These are phyloP conservation scores for Aspergillus conjunctus DNA, from an alignment of 495 filamentous ascomycete species.

Conservation along the genomic window DNA sequence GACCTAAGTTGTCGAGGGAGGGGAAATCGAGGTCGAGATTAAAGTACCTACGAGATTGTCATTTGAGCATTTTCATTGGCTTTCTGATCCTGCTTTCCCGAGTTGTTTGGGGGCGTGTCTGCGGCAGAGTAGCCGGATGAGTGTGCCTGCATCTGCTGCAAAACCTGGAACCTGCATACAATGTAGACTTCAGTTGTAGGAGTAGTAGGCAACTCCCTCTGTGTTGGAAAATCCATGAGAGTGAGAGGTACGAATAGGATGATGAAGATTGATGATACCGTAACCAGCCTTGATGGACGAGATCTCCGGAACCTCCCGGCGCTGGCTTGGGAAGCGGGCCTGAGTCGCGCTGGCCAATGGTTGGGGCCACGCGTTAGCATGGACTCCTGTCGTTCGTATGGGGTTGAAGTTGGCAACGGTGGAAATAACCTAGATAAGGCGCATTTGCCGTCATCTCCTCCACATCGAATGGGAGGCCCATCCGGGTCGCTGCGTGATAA, in stretches of 20 bases:
- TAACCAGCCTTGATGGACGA: background rate
- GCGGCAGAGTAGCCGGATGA: background rate
- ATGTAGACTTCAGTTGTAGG: too few species aligned
- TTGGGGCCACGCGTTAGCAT: constrained; percentile 25
- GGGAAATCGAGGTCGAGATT: background rate
- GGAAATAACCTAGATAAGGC: constrained; percentile 1
- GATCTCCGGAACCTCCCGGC: constrained; percentile 32
- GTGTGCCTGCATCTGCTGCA: constrained; percentile 2
- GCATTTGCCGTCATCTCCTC: background rate
- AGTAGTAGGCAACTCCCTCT: too few species aligned
- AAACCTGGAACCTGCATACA: background rate
- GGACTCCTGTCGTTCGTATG: constrained; percentile 18
- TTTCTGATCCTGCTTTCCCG: background rate
- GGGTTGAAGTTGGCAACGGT: constrained; percentile 4
- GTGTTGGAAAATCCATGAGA: background rate
- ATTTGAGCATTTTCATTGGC: background rate
- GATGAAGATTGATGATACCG: constrained; percentile 3
- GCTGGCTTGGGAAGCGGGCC: constrained; percentile 15
- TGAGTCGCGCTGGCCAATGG: constrained; percentile 28
- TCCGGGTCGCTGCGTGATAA: background rate
- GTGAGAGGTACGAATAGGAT: background rate
- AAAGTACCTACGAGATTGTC: background rate
- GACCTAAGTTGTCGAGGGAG: background rate
- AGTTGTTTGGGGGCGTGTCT: background rate
- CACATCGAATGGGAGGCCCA: background rate